A percentile compares a stretch with the other conserved stretches of the same genome.
Conservation (phyloP, 306 rosid genomes). For the Vigna unguiculata region DNA sequence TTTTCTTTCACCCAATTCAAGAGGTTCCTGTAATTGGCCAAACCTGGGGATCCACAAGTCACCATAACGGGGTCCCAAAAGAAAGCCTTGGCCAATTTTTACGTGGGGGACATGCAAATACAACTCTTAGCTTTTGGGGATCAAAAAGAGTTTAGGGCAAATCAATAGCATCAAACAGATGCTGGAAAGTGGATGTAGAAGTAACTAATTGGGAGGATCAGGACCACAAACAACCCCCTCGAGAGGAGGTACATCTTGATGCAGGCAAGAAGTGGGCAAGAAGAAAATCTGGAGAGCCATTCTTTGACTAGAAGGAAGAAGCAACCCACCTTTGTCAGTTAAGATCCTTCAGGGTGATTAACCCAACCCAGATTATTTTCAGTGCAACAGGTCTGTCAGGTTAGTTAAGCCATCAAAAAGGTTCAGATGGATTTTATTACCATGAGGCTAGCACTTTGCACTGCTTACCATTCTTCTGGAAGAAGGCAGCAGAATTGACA, state of each 20-base stretch:
- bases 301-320: background rate
- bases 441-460: background rate
- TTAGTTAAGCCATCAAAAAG: background rate
- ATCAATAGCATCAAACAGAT: background rate
- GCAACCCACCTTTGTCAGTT: background rate
- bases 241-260: background rate
- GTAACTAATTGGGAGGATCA: background rate
- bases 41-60: too few species aligned
- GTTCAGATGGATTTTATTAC: constrained; percentile 1
- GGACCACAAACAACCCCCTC: background rate
- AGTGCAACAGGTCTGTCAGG: background rate
- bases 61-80: background rate
- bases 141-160: background rate
- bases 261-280: background rate
- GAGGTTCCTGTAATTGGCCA: too few species aligned
- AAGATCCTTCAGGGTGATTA: background rate
- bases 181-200: constrained; percentile 6
- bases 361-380: background rate
- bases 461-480: background rate
- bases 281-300: background rate
- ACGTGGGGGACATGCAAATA: background rate
- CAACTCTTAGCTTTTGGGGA: background rate
- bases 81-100: background rate
- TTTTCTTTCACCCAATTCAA: background rate
- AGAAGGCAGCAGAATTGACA: background rate